Evolutionary conservation across 345 rosid species (phyloP), one percentile per base, ranked within the genome.

Genomic region (Ceriops tagal): DNA sequence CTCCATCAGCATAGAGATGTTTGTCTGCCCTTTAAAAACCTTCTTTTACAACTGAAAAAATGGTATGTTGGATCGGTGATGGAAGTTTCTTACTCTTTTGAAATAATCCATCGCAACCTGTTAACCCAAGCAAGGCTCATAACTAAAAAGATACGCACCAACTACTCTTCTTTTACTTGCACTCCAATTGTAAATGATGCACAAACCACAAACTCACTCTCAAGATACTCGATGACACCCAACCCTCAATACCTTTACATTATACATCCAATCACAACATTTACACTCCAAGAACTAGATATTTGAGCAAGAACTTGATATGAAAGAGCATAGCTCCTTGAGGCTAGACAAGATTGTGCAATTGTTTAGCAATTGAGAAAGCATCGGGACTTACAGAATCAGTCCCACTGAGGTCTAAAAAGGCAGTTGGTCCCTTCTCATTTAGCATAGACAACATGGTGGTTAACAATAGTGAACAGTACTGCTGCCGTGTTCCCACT

Each of bases 391-490:
- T 89, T 85, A 93, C 98, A 79, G 96, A 91, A 73, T 91, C 92
- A 83, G 71, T 83, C 67, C 97, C 92, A 34, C 82, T 89, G 77
- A 91, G 89, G 77, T 91, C 97, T 82, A 91, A 93, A 83, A 91
- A 93, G 55, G 93, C 87, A 72, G 97, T 84, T 49, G 98, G 98
- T 43, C 98, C 98, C 83, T 87, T 91, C 91, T 89, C 98, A 82
- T 89, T 93, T 53, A 93, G 84, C 98, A 93, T 93, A 52, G 98
- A 87, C 77, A 88, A 81, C 72, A 93, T 81, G 73, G 84, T 84
- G 71, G 81, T 86, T 79, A 93, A 79, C 79, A 93, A 77, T n/a
- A 89, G 82, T 34, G 96, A 91, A 82, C 95, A 89, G 79, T 87
- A 89, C 66, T 87, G 88, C 79, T 85, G 97, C 65, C 79, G 82